phyloP scores from a whole-genome alignment of 2,329 filamentous ascomycete genomes.

The Diaporthe vaccinii region DNA sequence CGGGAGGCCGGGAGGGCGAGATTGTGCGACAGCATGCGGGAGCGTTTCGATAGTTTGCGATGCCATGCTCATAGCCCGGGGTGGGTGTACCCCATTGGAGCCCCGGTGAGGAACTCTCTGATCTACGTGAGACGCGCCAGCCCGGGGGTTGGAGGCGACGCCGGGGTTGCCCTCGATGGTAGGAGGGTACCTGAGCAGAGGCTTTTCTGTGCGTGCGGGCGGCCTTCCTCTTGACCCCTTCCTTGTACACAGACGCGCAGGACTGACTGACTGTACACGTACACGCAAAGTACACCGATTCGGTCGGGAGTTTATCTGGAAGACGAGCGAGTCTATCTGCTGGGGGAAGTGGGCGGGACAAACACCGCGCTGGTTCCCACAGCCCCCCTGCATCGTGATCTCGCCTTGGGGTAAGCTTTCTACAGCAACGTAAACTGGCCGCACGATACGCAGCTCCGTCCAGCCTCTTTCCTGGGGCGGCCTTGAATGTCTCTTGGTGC shows the following conservation, averaged over 20 bases:
- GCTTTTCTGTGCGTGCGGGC: not conserved
- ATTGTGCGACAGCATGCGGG: conserved; percentile 1
- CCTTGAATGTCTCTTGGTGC: not conserved
- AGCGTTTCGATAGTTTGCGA: conserved; percentile 23
- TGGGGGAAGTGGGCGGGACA: not conserved
- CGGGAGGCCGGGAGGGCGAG: not conserved
- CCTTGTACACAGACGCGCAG: not conserved
- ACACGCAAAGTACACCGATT: not conserved
- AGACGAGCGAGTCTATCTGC: conserved; percentile 23
- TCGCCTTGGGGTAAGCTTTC: not conserved
- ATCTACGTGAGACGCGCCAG: conserved; percentile 25
- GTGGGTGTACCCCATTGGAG: not conserved
- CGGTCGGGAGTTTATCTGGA: conserved; percentile 25
- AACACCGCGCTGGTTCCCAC: not conserved
- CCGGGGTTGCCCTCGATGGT: not conserved
- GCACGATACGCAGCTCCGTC: not conserved
- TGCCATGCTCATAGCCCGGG: not conserved
- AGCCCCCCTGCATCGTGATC: too few species aligned
- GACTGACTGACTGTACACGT: not conserved
- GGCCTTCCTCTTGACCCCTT: not conserved
- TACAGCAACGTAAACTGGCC: not conserved
- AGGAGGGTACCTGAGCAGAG: not conserved
- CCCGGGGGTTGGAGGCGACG: not conserved
- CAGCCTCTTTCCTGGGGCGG: not conserved
- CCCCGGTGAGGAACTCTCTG: not conserved